Evolutionary conservation across 2,329 filamentous ascomycete genomes (phyloP), one percentile per base, ranked within the genome.

Genomic region (Pleurostoma richardsiae): DNA sequence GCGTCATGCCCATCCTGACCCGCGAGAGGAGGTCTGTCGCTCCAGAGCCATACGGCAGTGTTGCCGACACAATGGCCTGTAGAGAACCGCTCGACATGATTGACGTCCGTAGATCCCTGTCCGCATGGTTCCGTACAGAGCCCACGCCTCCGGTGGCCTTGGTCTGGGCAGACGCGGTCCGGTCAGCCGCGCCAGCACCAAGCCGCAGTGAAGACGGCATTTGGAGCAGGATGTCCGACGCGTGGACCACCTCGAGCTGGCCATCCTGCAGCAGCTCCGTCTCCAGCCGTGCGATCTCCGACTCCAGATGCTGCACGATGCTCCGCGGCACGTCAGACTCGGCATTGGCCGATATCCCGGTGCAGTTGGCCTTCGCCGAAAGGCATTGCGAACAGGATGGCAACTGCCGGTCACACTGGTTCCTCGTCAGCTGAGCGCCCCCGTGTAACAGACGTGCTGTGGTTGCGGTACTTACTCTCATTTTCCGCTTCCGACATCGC

Each of bases 211-310:
- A 51, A 53, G 41, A 53, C 10, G 54, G 56, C 40, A 30, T 33
- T 28, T 40, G 29, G 6, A 38, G 3, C 4, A 44, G 38, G 40
- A 44, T 39, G 10, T 39, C 44, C 27, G 30, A 30, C 28, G 53
- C 54, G 47, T 53, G 53, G 42, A 52, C 45, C 45, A 55, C 53
- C 46, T 57, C 57, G 38, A 57, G 49, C 39, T 56, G 56, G 43
- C 51, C 60, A 49, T 58, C 57, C 29, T 57, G 45, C 4, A 57
- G 51, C 40, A 62, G 53, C 39, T 60, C 59, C 11, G 54, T 56
- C 49, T 64, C 61, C 11, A 64, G 52, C 10, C 57, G 57, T 19
- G 61, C 61, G 49, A 64, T 63, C 51, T 64, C 61, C 10, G 59
- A 52, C 47, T 63, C 61, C 3, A 64, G 54, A 51, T 60, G 56